A percentile compares a stretch with the other conserved stretches of the same genome.
These are phyloP conservation scores for Echites panduratus DNA, from an alignment of 257 asterid genomes.

Conservation along the genomic window DNA sequence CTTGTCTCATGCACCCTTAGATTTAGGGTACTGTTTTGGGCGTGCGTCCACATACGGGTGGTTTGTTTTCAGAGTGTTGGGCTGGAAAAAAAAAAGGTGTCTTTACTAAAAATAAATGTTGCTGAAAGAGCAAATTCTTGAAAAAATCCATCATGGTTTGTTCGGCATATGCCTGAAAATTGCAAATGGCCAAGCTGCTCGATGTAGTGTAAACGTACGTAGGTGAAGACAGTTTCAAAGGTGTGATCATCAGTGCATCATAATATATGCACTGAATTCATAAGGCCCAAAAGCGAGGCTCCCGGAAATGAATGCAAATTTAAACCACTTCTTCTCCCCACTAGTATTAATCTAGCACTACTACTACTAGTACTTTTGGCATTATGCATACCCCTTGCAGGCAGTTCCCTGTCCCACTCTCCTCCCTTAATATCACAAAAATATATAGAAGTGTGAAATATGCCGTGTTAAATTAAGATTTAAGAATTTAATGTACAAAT, in stretches of 20 bases:
- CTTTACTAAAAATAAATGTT: conserved; percentile 1
- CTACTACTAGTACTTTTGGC: background rate
- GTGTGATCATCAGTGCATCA: conserved; percentile 7
- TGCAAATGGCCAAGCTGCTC: conserved; percentile 3
- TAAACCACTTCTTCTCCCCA: background rate
- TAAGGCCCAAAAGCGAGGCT: background rate
- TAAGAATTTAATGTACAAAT: no score
- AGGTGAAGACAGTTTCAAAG: conserved; percentile 7
- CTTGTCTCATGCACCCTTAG: conserved; percentile 12
- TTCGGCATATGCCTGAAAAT: background rate
- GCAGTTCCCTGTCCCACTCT: no score
- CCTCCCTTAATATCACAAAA: no score
- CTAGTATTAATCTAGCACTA: background rate
- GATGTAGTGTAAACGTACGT: no score
- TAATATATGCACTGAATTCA: background rate
- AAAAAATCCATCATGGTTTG: background rate
- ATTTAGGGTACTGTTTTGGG: conserved; percentile 3
- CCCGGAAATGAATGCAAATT: background rate
- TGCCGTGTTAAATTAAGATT: no score
- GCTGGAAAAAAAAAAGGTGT: background rate
- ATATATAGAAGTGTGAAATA: no score
- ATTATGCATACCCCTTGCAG: no score
- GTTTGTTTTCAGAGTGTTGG: conserved; percentile 3
- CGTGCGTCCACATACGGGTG: conserved; percentile 10
- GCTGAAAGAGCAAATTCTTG: background rate